Base-by-base conservation (phyloP, 345 rosid genomes). In the Euphorbia peplus region DNA sequence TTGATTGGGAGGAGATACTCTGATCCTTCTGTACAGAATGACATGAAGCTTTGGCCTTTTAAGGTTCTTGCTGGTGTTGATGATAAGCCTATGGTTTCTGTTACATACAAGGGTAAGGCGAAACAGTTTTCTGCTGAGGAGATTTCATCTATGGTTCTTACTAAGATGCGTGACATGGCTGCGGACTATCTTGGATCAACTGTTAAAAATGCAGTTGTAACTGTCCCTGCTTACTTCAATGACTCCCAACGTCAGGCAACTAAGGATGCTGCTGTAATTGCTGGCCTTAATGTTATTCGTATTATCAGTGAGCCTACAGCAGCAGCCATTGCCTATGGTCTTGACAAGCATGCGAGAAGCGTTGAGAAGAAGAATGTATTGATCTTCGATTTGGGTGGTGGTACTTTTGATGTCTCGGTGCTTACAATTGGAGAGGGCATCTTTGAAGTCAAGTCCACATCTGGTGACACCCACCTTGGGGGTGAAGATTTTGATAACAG, bases 401-500 rank as follows among this genome's bases (percentile, higher is more conserved):
- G 66, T 25, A 60, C 66, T 10, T 50, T 69, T 25, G 66, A 69
- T 50, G 60, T 69, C 18, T 60, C 66, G 0, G 12, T 69, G 19
- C 57, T 60, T 11, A 60, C 73, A 16, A 47, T 69, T 50, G 63
- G 50, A 19, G 66, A 50, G 59, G 66, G 60, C 21, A 60, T 47
- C 35, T 60, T 69, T 35, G 66, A 60, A 39, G 73, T 69, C 22
- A 69, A 60, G 66, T 58, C 66, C 30, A 60, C 66, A 2, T 66
- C 66, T 0, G 66, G 73, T 13, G 73, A 60, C 22, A 60, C 66
- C 12, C 66, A 60, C 19, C 73, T 68, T 47, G 66, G 73, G 7
- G 73, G 66, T 21, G 73, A 60, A 58, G 73, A 69, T 41, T 69
- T 69, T 1, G 65, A 69, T 37, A 69, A 69, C 44, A 58, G 64